Evolutionary conservation across 768 basidiomycete species (phyloP).

Genomic region (Boletellus emodensis): DNA sequence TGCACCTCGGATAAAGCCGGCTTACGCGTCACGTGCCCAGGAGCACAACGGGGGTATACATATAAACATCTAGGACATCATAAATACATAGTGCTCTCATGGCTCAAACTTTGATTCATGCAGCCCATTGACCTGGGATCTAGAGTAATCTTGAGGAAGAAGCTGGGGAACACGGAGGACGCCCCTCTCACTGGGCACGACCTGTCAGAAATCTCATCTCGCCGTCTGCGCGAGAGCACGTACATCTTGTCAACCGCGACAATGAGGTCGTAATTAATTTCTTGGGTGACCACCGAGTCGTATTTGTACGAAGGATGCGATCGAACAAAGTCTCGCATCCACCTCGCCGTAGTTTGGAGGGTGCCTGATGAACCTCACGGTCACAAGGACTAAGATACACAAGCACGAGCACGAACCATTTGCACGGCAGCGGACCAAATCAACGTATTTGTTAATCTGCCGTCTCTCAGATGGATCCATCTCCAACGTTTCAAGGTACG

Average conservation of each 20-base stretch:
- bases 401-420: slow-evolving; percentile 52
- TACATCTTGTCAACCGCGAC: slow-evolving; percentile 89
- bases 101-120: slow-evolving; percentile 27
- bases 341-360: slow-evolving; percentile 81
- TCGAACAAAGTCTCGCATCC: slow-evolving; percentile 90
- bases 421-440: slow-evolving; percentile 73
- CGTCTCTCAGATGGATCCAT: slow-evolving; percentile 54
- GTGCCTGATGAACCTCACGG: slow-evolving; percentile 46
- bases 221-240: slow-evolving; percentile 30
- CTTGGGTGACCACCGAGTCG: slow-evolving; percentile 87
- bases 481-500: slow-evolving; percentile 85
- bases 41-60: neutral
- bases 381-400: neutral
- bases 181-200: slow-evolving; percentile 59
- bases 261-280: slow-evolving; percentile 93
- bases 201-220: neutral
- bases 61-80: neutral
- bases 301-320: slow-evolving; percentile 88
- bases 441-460: slow-evolving; percentile 73
- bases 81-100: neutral
- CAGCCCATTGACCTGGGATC: slow-evolving; percentile 23
- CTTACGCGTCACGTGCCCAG: slow-evolving; percentile 20
- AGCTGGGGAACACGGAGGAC: slow-evolving; percentile 55
- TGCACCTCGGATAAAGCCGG: slow-evolving; percentile 29
- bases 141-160: slow-evolving; percentile 57